Evolutionary conservation across 768 basidiomycete species (phyloP).

Genomic region (Ramaria rubella): DNA sequence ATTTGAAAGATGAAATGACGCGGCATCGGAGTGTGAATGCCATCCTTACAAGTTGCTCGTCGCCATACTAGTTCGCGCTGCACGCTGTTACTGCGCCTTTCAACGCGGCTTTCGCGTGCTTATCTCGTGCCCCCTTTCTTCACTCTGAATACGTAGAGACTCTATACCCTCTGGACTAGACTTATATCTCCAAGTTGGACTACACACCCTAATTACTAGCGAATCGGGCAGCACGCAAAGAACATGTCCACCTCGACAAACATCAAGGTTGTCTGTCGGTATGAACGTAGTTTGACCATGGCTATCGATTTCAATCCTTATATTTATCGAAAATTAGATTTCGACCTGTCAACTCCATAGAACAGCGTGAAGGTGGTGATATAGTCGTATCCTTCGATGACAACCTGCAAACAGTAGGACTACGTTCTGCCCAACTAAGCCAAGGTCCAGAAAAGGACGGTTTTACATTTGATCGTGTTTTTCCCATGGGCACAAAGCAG

Average conservation of each 20-base stretch:
- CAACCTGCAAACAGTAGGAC: conserved; percentile 73
- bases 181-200: neutral
- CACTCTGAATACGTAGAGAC: neutral
- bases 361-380: conserved; percentile 80
- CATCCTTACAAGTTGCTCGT: neutral
- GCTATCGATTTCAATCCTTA: neutral
- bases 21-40: neutral
- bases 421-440: conserved; percentile 62
- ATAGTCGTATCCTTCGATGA: conserved; percentile 87
- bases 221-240: conserved; percentile 18
- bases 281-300: conserved; percentile 27
- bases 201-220: neutral
- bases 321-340: conserved; percentile 47
- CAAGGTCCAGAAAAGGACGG: conserved; percentile 93
- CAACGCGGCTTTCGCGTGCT: conserved; percentile 5
- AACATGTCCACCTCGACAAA: conserved; percentile 75
- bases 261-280: conserved; percentile 99
- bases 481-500: conserved; percentile 87
- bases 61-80: conserved; percentile 4
- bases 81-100: neutral
- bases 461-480: conserved; percentile 96
- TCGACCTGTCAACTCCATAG: conserved; percentile 90
- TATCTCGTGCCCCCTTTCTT: neutral
- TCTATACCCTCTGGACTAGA: neutral
- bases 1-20: neutral